Base-by-base conservation (phyloP, 495 filamentous ascomycete species). In the Delitschia confertaspora region DNA sequence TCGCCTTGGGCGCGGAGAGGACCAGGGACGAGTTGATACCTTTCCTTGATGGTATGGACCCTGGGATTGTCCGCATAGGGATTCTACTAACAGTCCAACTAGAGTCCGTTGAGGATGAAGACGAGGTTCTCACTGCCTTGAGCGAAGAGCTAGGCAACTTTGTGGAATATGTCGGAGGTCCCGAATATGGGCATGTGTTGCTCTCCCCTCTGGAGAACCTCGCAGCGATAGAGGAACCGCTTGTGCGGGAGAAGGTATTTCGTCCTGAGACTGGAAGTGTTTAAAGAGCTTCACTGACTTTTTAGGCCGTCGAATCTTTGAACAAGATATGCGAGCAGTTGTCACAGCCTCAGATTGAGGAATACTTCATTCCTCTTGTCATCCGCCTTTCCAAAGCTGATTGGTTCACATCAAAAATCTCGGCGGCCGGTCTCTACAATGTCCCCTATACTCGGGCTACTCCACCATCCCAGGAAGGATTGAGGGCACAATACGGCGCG, bases 381-480 rank as follows among this genome's bases (percentile, higher is more conserved):
- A 76, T 94, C 56, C 84, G 91, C 53, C 82, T 98, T 39, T 93
- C 91, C 42, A 96, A 95, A 75, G 93, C 91, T 63, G 91, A 98
- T 70, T 98, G 91, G 91, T 98, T 98, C 60, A 98, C 91, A 21
- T 96, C 93, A 47, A 98, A 96, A 65, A 91, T 98, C 38, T 98
- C 91, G 10, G 91, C 88, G 6, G 93, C 91, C 50, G 91, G 89
- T 33, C 82, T 98, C 29, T 96, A 89, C 66, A 88, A 81, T 55
- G 74, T 80, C 32, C 89, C 91, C 47, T 98, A 98, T 73, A 78
- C 73, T 41, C 93, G 89, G 69, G 84, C 89, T 39, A 76, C 83
- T 11, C 73, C 79, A 10, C 68, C 78, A n/a, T 76, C 83, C 48
- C 93, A 96, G 62, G 85, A 95, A 66, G 79, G 73, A 45, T 76